Evolutionary conservation across 148 eudicot genomes (phyloP), one percentile per base, ranked within the genome.

Genomic region (Chenopodium formosanum): DNA sequence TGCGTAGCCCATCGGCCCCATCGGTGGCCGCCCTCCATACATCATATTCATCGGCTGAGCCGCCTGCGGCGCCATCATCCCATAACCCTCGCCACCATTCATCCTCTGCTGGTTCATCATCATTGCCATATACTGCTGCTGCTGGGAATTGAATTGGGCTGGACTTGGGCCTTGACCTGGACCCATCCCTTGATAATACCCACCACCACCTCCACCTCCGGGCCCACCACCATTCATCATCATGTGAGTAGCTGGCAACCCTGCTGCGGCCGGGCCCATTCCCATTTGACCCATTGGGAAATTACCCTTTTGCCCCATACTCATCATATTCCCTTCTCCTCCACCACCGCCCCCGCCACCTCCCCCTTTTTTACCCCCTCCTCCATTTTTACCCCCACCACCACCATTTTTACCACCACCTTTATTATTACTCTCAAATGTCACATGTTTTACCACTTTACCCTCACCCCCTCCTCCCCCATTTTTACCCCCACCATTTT

Each of bases 121-220:
- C 98, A 91, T 90, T 8, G 90, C 90, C 98, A 93, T 92, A 83
- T 91, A 87, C 27, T 91, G 97, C 46, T 87, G 92, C 16, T 90
- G 89, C 44, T 79, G 88, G 4, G 86, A 84, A 10, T 81, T 84
- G 13, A 83, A 87, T 12, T 90, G 93, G 82, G 89, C 88, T 4
- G 77, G 77, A 12, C 84, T 92, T 31, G 82, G 82, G 20, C 88
- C 90, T 34, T 77, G 89, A 16, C 75, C 74, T 19, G 87, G 82
- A 13, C 84, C 93, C 94, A 90, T 88, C 20, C 96, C 94, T 62
- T 80, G 91, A 1, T 83, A 75, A 73, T 70, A 89, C 14, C 91
- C 91, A 9, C 85, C 85, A 66, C 73, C 84, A 19, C 85, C 85
- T 66, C 73, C 84, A 7, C 85, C 79, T 11, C 69, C 82, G 1